Conservation (phyloP, 192 early-diverging fungal species). For the Allomyces macrogynus region DNA sequence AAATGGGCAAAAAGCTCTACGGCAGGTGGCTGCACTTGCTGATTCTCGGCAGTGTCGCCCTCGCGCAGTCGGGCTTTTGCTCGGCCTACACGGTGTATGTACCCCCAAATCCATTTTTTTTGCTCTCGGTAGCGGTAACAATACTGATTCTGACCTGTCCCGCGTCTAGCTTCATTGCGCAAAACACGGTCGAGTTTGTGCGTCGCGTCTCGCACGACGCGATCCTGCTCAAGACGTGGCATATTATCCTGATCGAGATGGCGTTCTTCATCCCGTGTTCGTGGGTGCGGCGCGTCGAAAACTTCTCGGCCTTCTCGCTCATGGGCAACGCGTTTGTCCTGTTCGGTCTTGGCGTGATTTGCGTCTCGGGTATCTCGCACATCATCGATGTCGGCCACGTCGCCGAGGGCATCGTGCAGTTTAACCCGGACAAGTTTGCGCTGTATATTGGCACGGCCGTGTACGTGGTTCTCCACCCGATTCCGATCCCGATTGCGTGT, state of each 20-base stretch:
- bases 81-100: slow-evolving; percentile 44
- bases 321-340: slow-evolving; percentile 22
- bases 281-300: too few relatives aligned
- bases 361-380: slow-evolving; percentile 36
- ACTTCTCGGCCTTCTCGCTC: too few relatives aligned
- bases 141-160: too few relatives aligned
- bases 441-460: slow-evolving; percentile 48
- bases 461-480: slow-evolving; percentile 7
- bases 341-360: slow-evolving; percentile 29
- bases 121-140: too few relatives aligned
- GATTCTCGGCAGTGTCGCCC: slow-evolving; percentile 21
- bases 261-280: too few relatives aligned
- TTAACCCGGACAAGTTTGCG: slow-evolving; percentile 40
- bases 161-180: too few relatives aligned
- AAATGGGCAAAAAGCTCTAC: slow-evolving; percentile 41
- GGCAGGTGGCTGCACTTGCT: slow-evolving; percentile 34
- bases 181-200: too few relatives aligned
- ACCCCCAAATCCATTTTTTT: too few relatives aligned
- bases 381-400: slow-evolving; percentile 21
- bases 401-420: slow-evolving; percentile 23
- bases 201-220: too few relatives aligned
- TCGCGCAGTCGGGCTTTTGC: slow-evolving; percentile 16
- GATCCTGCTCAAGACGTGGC: too few relatives aligned
- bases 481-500: too few relatives aligned
- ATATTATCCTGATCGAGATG: too few relatives aligned